A percentile compares a stretch with the other conserved stretches of the same genome.
Conservation (phyloP, 2,329 filamentous ascomycete species). For the Pyrenophora seminiperda region DNA sequence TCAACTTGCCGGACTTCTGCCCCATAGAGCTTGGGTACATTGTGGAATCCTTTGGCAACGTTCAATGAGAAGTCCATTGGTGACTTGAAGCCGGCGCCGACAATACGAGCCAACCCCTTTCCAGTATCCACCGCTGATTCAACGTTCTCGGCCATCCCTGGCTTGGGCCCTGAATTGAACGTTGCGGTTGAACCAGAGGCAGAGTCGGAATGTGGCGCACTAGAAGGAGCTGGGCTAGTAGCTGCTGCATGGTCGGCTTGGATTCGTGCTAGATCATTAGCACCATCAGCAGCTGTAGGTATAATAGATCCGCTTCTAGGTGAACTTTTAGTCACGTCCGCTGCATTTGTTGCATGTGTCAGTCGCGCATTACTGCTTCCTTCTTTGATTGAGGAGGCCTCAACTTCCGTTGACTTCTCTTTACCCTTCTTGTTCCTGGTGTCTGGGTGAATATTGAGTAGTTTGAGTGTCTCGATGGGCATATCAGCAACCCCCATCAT, state of each 20-base stretch:
- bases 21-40: slow-evolving; percentile 82
- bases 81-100: slow-evolving; percentile 74
- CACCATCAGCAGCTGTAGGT: slow-evolving; percentile 20
- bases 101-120: slow-evolving; percentile 72
- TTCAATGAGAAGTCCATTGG: slow-evolving; percentile 86
- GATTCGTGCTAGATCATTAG: slow-evolving; percentile 11
- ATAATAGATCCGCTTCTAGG: slow-evolving; percentile 27
- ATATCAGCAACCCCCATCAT: slow-evolving; percentile 82
- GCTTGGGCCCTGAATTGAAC: slow-evolving; percentile 21
- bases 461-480: slow-evolving; percentile 60
- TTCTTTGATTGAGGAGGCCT: slow-evolving; percentile 20
- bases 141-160: slow-evolving; percentile 21
- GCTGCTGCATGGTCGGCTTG: slow-evolving; percentile 16
- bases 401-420: slow-evolving; percentile 22
- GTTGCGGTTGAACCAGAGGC: slow-evolving; percentile 10
- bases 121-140: slow-evolving; percentile 69
- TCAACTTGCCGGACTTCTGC: slow-evolving; percentile 79
- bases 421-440: slow-evolving; percentile 36
- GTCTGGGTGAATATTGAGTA: slow-evolving; percentile 53
- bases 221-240: slow-evolving; percentile 21
- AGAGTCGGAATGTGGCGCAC: slow-evolving; percentile 19
- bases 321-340: slow-evolving; percentile 20
- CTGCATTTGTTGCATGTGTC: slow-evolving; percentile 18
- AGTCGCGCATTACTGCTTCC: slow-evolving; percentile 21
- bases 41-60: slow-evolving; percentile 84